These are phyloP conservation scores for Taiozyma sp. DNA, from an alignment of 1,139 yeast species.

Conservation along the genomic window DNA sequence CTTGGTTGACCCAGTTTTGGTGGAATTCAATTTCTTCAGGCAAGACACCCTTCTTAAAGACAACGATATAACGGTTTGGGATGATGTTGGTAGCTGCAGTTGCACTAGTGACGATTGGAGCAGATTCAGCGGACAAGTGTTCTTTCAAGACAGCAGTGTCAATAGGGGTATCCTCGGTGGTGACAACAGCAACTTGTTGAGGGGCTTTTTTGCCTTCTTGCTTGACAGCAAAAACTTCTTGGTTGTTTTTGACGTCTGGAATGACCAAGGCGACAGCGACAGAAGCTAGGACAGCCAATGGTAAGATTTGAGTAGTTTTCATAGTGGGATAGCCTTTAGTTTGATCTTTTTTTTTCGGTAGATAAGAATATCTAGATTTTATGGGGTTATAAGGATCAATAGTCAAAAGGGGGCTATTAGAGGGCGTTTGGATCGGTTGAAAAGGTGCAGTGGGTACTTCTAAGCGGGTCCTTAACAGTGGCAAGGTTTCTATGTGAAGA, in stretches of 20 bases:
- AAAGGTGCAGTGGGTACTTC: neutral
- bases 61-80: slow-evolving; percentile 75
- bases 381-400: neutral
- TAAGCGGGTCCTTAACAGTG: neutral
- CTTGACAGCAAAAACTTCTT: slow-evolving; percentile 15
- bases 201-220: slow-evolving; percentile 11
- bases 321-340: slow-evolving; percentile 12
- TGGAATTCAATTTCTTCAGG: slow-evolving; percentile 55
- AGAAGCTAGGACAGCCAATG: slow-evolving; percentile 50
- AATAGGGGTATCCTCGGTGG: slow-evolving; percentile 20
- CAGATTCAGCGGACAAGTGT: slow-evolving; percentile 27
- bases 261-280: slow-evolving; percentile 60
- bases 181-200: slow-evolving; percentile 4
- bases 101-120: slow-evolving; percentile 39
- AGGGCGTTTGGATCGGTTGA: neutral
- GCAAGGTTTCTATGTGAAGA: neutral
- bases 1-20: slow-evolving; percentile 48
- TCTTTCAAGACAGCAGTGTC: slow-evolving; percentile 19
- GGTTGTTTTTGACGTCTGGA: slow-evolving; percentile 37
- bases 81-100: slow-evolving; percentile 44
- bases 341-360: neutral
- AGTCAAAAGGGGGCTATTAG: neutral
- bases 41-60: slow-evolving; percentile 60
- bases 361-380: neutral
- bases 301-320: slow-evolving; percentile 30